Percentiles rank a stretch among this genome's conserved stretches.
phyloP scores from a whole-genome alignment of 208 protist genomes.

The Leishmania guyanensis region DNA sequence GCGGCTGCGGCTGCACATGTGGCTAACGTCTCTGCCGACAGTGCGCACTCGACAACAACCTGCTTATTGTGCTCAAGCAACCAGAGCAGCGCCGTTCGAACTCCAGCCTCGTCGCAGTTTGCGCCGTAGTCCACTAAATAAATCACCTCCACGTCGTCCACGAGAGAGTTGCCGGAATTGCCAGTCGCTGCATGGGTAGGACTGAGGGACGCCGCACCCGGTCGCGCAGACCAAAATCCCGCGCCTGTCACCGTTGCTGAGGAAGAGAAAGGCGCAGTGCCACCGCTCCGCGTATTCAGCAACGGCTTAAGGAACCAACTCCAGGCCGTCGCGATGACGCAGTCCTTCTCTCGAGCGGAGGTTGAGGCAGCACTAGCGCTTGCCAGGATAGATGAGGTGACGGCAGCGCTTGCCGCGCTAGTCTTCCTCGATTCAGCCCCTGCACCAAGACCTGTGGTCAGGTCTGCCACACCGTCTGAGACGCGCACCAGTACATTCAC shows the following conservation, averaged over 20 bases:
- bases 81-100: constrained; percentile 24
- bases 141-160: constrained; percentile 28
- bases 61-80: constrained; percentile 31
- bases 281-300: not conserved
- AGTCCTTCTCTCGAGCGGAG: not conserved
- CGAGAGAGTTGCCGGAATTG: not conserved
- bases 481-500: constrained; percentile 9
- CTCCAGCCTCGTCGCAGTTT: constrained; percentile 9
- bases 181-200: not conserved
- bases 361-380: not conserved
- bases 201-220: not conserved
- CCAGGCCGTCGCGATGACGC: constrained; percentile 29
- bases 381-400: not conserved
- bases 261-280: not conserved
- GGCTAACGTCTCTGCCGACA: constrained; percentile 21
- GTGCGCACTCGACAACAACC: constrained; percentile 24
- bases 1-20: constrained; percentile 25
- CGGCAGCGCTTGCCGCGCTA: not conserved
- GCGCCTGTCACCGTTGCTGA: not conserved
- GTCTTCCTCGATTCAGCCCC: not conserved
- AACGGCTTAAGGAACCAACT: constrained; percentile 20
- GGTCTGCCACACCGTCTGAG: not conserved
- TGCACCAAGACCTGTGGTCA: not conserved
- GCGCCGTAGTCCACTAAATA: constrained; percentile 11
- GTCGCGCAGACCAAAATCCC: constrained; percentile 2